Base-by-base conservation (phyloP, 148 eudicot species). In the Rhododendron williamsianum region DNA sequence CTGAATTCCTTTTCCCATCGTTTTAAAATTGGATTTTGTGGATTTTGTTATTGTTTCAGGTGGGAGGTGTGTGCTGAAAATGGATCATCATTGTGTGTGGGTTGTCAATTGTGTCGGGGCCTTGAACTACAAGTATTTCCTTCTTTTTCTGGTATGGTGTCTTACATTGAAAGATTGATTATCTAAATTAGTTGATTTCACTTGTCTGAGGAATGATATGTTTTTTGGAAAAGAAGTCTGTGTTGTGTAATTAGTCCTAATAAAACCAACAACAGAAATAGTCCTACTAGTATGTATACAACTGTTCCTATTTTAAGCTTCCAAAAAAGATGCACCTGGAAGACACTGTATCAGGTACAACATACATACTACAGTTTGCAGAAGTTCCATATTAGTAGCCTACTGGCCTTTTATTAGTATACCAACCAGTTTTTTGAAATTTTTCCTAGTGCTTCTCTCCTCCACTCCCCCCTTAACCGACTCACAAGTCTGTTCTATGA, bases 61-160 rank as follows among this genome's bases (percentile, higher is more conserved):
- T 91, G 98, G 96, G 87, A 92, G 94, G 84, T 97, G 99, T 85
- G 92, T 97, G 80, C 95, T 97, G 65, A 97, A 97, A 88, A 97
- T 97, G 99, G 99, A 97, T 87, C 99, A 97, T 87, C 99, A 97
- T 88, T 97, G 99, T 88, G 99, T 97, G 46, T 97, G 99, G 99
- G 99, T 97, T 84, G 98, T 97, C 82, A 97, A 97, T 85, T 97
- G 98, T 86, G 98, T 97, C 60, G 99, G 99, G 79, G 99, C 99
- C 87, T 88, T 94, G 85, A 97, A 97, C 88, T 97, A 97, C 88
- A 97, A 97, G 89, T 93, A 95, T 87, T 97, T 97, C 93, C 98
- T 97, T 90, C 98, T 97, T 88, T 97, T 97, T 92, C 89, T 97
- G 95, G 99, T 95, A 92, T 52, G 92, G 69, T 43, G 19, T 85